These are phyloP conservation scores for Papiliotrema terrestris DNA, from an alignment of 1,284 basidiomycete species.

Conservation along the genomic window DNA sequence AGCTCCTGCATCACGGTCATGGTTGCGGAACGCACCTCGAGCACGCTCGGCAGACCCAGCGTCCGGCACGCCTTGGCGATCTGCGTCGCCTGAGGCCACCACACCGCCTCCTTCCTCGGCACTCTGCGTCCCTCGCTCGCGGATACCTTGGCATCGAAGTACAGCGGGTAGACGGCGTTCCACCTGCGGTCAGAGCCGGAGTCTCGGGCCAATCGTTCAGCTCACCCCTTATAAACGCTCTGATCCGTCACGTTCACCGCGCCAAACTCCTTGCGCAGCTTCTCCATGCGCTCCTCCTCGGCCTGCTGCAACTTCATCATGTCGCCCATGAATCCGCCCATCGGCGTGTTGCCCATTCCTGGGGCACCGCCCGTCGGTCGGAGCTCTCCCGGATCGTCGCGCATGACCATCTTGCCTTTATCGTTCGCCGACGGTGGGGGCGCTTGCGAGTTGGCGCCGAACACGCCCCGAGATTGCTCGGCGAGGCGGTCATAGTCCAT, in stretches of 20 bases:
- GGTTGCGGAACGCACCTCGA: slow-evolving; percentile 60
- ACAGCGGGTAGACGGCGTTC: slow-evolving; percentile 93
- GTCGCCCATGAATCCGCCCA: slow-evolving; percentile 51
- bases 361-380: slow-evolving; percentile 22
- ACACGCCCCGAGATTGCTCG: slow-evolving; percentile 49
- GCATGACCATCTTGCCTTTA: slow-evolving; percentile 32
- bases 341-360: slow-evolving; percentile 38
- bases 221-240: slow-evolving; percentile 45
- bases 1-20: neutral
- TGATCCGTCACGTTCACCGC: slow-evolving; percentile 38
- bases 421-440: slow-evolving; percentile 22
- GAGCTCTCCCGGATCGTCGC: slow-evolving; percentile 25
- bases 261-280: slow-evolving; percentile 42
- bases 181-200: slow-evolving; percentile 56
- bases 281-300: slow-evolving; percentile 46
- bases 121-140: slow-evolving; percentile 81
- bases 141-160: slow-evolving; percentile 90
- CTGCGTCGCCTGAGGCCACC: slow-evolving; percentile 90
- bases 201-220: neutral
- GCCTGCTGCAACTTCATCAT: slow-evolving; percentile 48
- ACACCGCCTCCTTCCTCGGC: slow-evolving; percentile 71
- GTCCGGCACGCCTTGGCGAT: slow-evolving; percentile 78
- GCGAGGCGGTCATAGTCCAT: slow-evolving; percentile 51
- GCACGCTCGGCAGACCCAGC: slow-evolving; percentile 72
- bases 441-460: slow-evolving; percentile 34